phyloP scores from a whole-genome alignment of 768 basidiomycete genomes.

The Naematelia aurantialba region DNA sequence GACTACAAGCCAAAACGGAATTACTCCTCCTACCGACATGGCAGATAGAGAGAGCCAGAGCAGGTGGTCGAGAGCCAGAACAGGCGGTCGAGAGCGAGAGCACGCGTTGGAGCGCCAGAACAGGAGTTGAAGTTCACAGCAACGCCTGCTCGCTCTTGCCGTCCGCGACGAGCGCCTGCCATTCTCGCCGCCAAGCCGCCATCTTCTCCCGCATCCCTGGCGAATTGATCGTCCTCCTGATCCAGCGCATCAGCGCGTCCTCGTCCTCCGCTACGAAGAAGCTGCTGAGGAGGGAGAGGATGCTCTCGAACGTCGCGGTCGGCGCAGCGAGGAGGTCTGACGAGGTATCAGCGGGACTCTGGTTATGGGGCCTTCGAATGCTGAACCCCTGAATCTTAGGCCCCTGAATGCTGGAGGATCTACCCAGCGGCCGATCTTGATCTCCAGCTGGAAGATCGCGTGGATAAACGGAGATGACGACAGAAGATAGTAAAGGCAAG shows the following conservation, averaged over 20 bases:
- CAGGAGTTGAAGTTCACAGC: no score
- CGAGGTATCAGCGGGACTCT: neutral
- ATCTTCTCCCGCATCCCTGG: constrained; percentile 70
- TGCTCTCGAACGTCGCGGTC: constrained; percentile 80
- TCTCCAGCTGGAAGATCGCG: neutral
- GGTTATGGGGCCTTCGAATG: neutral
- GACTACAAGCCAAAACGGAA: no score
- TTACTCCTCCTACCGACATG: no score
- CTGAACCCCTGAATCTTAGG: neutral
- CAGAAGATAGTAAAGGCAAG: neutral
- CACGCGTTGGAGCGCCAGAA: no score
- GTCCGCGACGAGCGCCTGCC: constrained; percentile 57
- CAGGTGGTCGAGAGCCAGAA: no score
- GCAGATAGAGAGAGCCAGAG: no score
- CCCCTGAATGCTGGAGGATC: neutral
- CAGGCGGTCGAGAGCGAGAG: no score
- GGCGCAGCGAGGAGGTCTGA: constrained; percentile 77
- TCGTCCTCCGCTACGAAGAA: constrained; percentile 94
- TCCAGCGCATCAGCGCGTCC: constrained; percentile 74
- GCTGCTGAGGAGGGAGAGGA: constrained; percentile 83
- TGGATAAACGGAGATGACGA: neutral
- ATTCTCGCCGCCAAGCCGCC: constrained; percentile 71
- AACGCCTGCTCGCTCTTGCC: constrained; percentile 49
- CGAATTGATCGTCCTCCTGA: constrained; percentile 60
- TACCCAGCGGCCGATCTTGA: neutral